Base-by-base conservation (phyloP, 805 yeast genomes). In the Starmerella khaoyaiensis region DNA sequence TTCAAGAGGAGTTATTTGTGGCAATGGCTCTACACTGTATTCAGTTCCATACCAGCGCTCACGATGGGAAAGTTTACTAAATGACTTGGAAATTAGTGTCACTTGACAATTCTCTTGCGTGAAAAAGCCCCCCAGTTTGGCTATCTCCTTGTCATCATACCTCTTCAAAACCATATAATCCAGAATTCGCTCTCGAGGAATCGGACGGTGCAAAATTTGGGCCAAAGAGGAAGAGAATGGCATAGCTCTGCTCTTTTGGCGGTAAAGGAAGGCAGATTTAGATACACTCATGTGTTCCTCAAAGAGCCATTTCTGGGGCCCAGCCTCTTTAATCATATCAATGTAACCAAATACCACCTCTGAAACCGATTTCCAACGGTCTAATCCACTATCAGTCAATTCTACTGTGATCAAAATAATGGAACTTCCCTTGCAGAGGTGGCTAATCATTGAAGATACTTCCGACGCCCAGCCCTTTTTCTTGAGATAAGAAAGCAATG, bases 1-100 rank as follows among this genome's bases (percentile, higher is more conserved):
- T 3, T 16, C 21, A 15, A 27, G 23, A 8, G 28, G 17, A 19
- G 18, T 9, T 11, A 44, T 11, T 8, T n/a, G 2, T 3, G 33
- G 37, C 27, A 81, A 51, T 12, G 63, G 60, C 9, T 59, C 63
- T 29, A 68, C 55, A 2, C 69, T 59, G 54, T 83, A 81, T 48
- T 79, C 79, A 0, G 96, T 83, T 3, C 93, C 94, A 54, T 90
- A 87, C 94, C 95, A 87, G 51, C 72, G 66, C 55, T 87, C 98
- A 16, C 53, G 63, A 12, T 59, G 45, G 37, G 65, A 61, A 32
- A 70, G 59, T 3, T 68, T 68, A 5, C 65, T 66, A 36, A 72
- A 64, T 46, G 56, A 70, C 57, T 63, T 75, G 21, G 71, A 64
- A 11, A 73, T 62, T 19, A 86, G 54, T 30, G 67, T 60, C 4